Evolutionary conservation across 257 asterid genomes (phyloP).

Genomic region (Ajuga chamaepitys): DNA sequence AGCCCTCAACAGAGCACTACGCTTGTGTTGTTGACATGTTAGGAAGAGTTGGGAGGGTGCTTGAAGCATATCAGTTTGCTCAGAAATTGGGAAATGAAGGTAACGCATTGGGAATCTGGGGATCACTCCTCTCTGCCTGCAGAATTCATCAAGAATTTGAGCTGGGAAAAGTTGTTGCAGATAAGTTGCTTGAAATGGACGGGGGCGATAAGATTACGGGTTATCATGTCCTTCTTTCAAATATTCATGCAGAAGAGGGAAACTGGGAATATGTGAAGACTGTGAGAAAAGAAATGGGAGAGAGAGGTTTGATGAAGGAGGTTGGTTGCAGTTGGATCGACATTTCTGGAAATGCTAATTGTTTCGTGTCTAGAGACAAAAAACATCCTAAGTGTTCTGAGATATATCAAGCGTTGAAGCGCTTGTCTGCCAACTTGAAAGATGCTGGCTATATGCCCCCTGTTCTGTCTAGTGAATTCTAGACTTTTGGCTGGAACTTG

Average conservation of each 20-base stretch:
- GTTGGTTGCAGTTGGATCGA: slow-evolving; percentile 91
- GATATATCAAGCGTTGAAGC: slow-evolving; percentile 40
- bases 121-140: slow-evolving; percentile 80
- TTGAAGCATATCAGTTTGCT: slow-evolving; percentile 66
- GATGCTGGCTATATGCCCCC: slow-evolving; percentile 42
- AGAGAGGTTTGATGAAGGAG: slow-evolving; percentile 62
- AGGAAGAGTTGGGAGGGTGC: slow-evolving; percentile 84
- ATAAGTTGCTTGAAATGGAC: slow-evolving; percentile 54
- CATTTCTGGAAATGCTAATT: slow-evolving; percentile 38
- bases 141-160: slow-evolving; percentile 55
- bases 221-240: slow-evolving; percentile 72
- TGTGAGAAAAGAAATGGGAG: slow-evolving; percentile 56
- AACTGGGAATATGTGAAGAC: slow-evolving; percentile 63
- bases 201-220: slow-evolving; percentile 40
- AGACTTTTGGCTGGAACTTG: slow-evolving; percentile 19
- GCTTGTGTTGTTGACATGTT: slow-evolving; percentile 82
- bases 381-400: slow-evolving; percentile 39
- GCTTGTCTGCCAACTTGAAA: slow-evolving; percentile 53
- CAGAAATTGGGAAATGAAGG: slow-evolving; percentile 47
- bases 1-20: slow-evolving; percentile 60
- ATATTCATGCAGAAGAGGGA: slow-evolving; percentile 83
- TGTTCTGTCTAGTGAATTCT: slow-evolving; percentile 22
- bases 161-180: slow-evolving; percentile 70
- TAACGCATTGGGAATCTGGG: slow-evolving; percentile 63
- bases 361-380: slow-evolving; percentile 53